These are phyloP conservation scores for Ilex aquifolium DNA, from an alignment of 257 asterid species.

Conservation along the genomic window DNA sequence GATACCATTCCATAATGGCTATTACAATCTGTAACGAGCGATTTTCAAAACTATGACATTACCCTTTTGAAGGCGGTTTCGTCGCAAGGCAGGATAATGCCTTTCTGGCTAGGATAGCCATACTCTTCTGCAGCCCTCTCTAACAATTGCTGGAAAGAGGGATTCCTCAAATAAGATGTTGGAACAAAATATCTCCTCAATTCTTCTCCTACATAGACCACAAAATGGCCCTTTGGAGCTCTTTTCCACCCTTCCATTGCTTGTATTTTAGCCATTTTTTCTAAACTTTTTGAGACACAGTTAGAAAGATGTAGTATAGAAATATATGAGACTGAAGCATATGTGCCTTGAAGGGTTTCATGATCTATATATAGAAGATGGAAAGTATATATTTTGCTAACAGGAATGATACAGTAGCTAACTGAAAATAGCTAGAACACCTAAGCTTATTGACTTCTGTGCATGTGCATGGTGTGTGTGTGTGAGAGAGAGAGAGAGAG, in stretches of 20 bases:
- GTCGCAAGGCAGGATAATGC: constrained; percentile 55
- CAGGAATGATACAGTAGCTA: not conserved
- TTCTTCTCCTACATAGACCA: constrained; percentile 53
- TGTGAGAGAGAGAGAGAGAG: too few relatives aligned
- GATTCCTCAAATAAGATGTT: constrained; percentile 44
- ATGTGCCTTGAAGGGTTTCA: not conserved
- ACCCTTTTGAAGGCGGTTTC: constrained; percentile 32
- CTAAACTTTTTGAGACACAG: not conserved
- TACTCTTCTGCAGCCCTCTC: constrained; percentile 53
- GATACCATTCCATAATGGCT: too few relatives aligned
- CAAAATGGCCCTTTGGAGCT: constrained; percentile 61
- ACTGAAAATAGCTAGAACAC: constrained; percentile 23
- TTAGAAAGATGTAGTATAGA: not conserved
- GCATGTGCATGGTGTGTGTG: too few relatives aligned
- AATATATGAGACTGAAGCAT: too few relatives aligned
- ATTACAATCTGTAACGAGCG: too few relatives aligned
- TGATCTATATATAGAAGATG: not conserved
- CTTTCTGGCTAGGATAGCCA: constrained; percentile 37
- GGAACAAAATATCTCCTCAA: constrained; percentile 45
- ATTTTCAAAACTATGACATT: not conserved
- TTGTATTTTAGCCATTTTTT: constrained; percentile 17
- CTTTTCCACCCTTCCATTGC: constrained; percentile 1
- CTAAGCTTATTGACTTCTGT: constrained; percentile 2
- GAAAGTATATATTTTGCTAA: not conserved
- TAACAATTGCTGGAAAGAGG: constrained; percentile 35